Base-by-base conservation (phyloP, 805 yeast species). In the Yarrowia osloensis region DNA sequence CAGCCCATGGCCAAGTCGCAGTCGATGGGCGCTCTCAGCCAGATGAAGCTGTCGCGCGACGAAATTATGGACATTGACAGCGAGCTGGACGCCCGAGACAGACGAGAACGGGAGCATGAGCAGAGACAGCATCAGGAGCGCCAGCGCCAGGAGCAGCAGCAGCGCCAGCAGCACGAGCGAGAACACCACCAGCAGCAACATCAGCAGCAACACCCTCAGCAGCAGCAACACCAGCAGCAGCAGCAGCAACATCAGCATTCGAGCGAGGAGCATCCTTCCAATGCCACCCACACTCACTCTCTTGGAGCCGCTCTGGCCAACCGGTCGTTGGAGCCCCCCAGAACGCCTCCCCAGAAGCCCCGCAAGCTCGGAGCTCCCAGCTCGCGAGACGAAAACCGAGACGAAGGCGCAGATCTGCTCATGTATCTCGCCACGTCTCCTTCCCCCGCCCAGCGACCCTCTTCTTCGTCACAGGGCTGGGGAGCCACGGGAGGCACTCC, bases 371-470 rank as follows among this genome's bases (percentile, higher is more conserved):
- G 44, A 26, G 42, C 67, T 15, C 47, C 22, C n/a, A 26, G 22
- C 17, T 19, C 70, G 69, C 31, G 49, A 63, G 47, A 49, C 31
- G 42, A 57, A 50, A 67, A 69, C 29, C 47, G 54, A 46, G 81
- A 80, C 59, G 95, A 89, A 76, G 97, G 96, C 15, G 97, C 96
- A 0, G 94, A 88, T 74, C 78, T 91, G 69, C 81, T 91, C 69
- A 84, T 91, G 85, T 91, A 85, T 76, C 79, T 91, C 71, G 96
- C 97, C 1, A 88, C 93, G 7, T 89, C 95, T 9, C 97, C 97
- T 1, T 85, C 90, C 0, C 89, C 89, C 0, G 85, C 85, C 9
- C 75, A 75, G 67, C 73, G 66, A 15, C 57, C 57, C 3, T 65
- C 73, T 39, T 50, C 72, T n/a, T 59, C 52, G 17, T 65, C 29